Evolutionary conservation across 2,329 filamentous ascomycete species (phyloP).

Genomic region (Colletotrichum kahawae): DNA sequence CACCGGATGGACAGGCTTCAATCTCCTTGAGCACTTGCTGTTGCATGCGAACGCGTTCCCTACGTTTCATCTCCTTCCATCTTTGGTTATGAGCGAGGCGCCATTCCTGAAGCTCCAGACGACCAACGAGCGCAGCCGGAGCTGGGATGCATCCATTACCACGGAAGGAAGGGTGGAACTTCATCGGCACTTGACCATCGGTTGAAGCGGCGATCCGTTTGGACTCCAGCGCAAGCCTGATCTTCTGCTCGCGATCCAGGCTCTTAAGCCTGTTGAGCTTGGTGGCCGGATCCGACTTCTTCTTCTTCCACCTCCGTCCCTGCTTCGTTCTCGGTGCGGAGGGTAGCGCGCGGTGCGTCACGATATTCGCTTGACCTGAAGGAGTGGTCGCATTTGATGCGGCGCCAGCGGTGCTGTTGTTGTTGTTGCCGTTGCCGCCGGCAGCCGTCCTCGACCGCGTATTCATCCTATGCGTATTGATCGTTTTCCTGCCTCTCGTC

Average conservation of each 20-base stretch:
- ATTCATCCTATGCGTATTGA: neutral
- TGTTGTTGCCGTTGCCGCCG: too few relatives aligned
- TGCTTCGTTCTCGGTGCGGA: neutral
- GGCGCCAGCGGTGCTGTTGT: neutral
- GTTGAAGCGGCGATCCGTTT: neutral
- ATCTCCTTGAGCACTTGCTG: neutral
- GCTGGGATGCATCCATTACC: neutral
- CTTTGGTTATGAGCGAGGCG: neutral
- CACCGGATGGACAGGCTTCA: rapidly evolving
- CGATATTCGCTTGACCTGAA: too few relatives aligned
- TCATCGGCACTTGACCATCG: rapidly evolving
- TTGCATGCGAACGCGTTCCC: neutral
- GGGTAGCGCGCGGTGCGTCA: too few relatives aligned
- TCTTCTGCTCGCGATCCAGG: neutral
- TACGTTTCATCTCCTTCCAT: neutral
- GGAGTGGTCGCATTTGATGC: too few relatives aligned
- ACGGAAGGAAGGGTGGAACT: neutral
- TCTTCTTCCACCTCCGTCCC: neutral
- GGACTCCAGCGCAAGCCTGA: neutral
- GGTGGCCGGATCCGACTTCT: neutral
- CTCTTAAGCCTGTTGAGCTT: neutral
- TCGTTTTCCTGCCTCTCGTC: neutral
- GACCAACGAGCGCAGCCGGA: neutral
- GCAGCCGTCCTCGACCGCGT: neutral
- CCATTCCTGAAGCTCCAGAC: neutral